A percentile compares a stretch with the other conserved stretches of the same genome.
These are phyloP conservation scores for Vickermania ingenoplastis DNA, from an alignment of 208 protist species.

Conservation along the genomic window DNA sequence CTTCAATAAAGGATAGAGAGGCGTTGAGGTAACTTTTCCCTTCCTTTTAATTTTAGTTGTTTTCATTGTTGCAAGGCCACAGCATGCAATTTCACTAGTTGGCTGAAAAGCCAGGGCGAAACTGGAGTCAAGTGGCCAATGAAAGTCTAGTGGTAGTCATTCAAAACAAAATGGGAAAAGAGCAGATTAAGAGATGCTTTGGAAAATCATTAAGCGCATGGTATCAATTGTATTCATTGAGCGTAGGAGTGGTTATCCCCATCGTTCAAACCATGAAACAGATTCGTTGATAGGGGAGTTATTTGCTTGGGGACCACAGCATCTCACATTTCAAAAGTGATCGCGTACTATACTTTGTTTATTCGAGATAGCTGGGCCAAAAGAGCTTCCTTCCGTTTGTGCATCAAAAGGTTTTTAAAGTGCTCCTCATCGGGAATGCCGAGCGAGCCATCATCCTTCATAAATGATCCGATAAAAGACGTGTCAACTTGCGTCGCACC, in stretches of 20 bases:
- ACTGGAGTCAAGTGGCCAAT: not conserved
- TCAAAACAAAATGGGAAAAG: not conserved
- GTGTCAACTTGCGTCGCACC: not conserved
- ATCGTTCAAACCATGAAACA: no score
- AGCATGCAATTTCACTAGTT: not conserved
- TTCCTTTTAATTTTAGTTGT: not conserved
- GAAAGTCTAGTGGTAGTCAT: not conserved
- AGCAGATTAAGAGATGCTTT: not conserved
- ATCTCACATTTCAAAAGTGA: no score
- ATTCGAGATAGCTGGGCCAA: not conserved
- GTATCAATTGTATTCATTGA: not conserved
- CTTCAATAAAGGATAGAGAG: not conserved
- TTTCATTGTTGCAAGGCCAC: not conserved
- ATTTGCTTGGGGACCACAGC: no score
- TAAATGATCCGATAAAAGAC: not conserved
- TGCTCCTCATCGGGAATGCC: not conserved
- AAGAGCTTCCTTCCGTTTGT: constrained; percentile 1
- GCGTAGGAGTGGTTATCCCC: no score
- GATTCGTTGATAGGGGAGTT: no score
- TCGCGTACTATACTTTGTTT: no score
- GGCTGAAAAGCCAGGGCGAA: not conserved
- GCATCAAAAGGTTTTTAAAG: not conserved
- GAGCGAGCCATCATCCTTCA: no score
- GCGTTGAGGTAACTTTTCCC: not conserved
- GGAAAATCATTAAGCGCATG: not conserved